Conservation (phyloP, 805 yeast genomes). For the Clavispora phyllophila region DNA sequence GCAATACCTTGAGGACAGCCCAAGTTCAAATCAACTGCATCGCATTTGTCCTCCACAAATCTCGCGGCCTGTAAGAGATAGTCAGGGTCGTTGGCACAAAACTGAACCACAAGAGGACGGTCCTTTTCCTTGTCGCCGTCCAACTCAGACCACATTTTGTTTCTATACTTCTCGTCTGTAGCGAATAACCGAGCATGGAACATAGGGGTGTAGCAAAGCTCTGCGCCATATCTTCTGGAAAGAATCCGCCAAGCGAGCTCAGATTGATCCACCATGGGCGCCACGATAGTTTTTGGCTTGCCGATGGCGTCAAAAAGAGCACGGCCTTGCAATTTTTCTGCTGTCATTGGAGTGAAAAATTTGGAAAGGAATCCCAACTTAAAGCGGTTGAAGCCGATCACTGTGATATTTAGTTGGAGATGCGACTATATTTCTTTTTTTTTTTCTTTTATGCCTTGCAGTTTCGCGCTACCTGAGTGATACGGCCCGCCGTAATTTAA, state of each 20-base stretch:
- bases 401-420: background rate
- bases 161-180: constrained; percentile 73
- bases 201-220: constrained; percentile 95
- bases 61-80: constrained; percentile 76
- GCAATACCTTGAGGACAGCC: constrained; percentile 99
- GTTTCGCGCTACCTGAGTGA: background rate
- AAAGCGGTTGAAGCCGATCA: background rate
- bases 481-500: background rate
- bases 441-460: background rate
- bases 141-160: constrained; percentile 59
- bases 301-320: constrained; percentile 67
- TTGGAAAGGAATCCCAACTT: constrained; percentile 1
- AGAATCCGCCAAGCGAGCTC: constrained; percentile 93
- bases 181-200: constrained; percentile 89
- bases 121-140: constrained; percentile 73
- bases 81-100: constrained; percentile 95
- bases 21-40: constrained; percentile 90
- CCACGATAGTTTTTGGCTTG: constrained; percentile 77
- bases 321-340: constrained; percentile 46
- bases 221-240: constrained; percentile 86
- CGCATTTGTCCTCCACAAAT: constrained; percentile 76
- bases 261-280: constrained; percentile 98
- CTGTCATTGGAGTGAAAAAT: constrained; percentile 9
- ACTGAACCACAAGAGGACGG: constrained; percentile 88
- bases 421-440: background rate